Base-by-base conservation (phyloP, 257 asterid genomes). In the Nemophila menziesii region DNA sequence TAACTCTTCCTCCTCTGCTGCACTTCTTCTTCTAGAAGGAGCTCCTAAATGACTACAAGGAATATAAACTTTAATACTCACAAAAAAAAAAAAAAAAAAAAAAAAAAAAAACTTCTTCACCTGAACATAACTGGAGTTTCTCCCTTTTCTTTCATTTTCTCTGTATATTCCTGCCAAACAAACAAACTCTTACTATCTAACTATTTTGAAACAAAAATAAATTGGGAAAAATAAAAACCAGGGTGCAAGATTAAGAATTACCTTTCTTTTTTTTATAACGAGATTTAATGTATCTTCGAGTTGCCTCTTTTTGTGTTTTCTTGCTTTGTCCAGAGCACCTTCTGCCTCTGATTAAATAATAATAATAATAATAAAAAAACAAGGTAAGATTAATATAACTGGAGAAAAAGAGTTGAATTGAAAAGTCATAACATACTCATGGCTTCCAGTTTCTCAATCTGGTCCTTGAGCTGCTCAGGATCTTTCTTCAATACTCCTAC, bases 111-210 rank as follows among this genome's bases (percentile, higher is more conserved):
- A 56, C 52, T 26, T 60, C 39, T 42, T 74, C 64, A 90, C 99
- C 99, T 90, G 73, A 90, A 90, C 99, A 90, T 90, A 44, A 90
- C 96, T 44, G 99, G 94, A 10, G 82, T 55, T 72, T 90, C 99
- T 44, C 99, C 99, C 65, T 90, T 90, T 63, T 90, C 99, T 64
- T 79, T 79, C 65, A 62, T 57, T 65, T 81, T 90, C 5, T 77
- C 94, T 66, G 85, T 96, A 39, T 81, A 82, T 63, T 90, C 99
- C 99, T 90, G 56, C 10, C 64, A 56, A 57, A 39, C 29, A 50
- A 29, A 57, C 47, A 6, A 57, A 43, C 9, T 13, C 15, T 13
- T 11, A 26, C 39, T 38, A 12, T 42, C 4, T 29, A 5, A 7
- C 8, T 29, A 29, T 29, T 29, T 29, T 13, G 12, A 29, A 2